Evolutionary conservation across 139 green algal genomes (phyloP).

Genomic region (Tetradesmus lagerheimii): DNA sequence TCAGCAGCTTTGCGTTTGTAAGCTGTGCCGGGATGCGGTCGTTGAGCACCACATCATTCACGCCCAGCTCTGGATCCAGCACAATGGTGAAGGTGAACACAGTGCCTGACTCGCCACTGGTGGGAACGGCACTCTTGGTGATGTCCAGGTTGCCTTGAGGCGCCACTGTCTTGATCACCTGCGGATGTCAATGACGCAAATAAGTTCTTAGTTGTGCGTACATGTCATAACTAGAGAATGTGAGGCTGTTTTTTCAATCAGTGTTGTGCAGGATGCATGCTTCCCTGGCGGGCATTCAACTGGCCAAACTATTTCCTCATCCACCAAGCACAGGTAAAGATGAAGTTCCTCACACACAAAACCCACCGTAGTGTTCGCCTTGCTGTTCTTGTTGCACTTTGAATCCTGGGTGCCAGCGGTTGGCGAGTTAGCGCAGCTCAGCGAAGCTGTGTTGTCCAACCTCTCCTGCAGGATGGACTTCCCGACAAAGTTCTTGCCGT

Average conservation of each 20-base stretch:
- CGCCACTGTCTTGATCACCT: background rate
- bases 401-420: background rate
- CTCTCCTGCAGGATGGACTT: background rate
- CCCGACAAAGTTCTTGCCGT: background rate
- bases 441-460: background rate
- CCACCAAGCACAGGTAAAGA: too few species aligned
- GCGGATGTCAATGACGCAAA: background rate
- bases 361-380: background rate
- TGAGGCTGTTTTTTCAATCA: too few species aligned
- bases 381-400: background rate
- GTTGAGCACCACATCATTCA: background rate
- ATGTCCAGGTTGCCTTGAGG: background rate
- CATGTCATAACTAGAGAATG: too few species aligned
- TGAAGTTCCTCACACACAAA: too few species aligned
- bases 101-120: background rate
- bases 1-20: background rate
- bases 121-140: background rate
- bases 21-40: background rate
- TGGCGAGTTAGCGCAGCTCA: background rate
- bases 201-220: too few species aligned
- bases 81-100: background rate
- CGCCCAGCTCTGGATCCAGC: background rate
- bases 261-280: too few species aligned
- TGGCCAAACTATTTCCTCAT: too few species aligned
- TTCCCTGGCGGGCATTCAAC: too few species aligned